Evolutionary conservation across 2,329 filamentous ascomycete species (phyloP).

Genomic region (Onygenales sp.): DNA sequence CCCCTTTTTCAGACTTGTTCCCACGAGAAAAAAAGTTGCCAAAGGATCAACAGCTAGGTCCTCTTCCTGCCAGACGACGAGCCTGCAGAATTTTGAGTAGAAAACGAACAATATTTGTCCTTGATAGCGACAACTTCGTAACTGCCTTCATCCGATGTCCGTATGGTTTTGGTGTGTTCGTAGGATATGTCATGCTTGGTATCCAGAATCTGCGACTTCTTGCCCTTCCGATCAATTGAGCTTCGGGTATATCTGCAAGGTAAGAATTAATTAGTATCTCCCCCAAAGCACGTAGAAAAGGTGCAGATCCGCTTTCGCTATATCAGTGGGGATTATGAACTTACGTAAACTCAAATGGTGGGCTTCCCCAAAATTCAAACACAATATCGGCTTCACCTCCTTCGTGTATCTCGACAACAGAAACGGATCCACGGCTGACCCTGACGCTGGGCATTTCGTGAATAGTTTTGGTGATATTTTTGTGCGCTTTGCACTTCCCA

Average conservation of each 20-base stretch:
- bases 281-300: neutral
- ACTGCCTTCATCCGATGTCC: constrained; percentile 85
- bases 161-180: constrained; percentile 70
- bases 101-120: constrained; percentile 84
- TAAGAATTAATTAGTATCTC: neutral
- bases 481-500: constrained; percentile 67
- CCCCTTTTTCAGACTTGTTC: neutral
- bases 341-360: constrained; percentile 89
- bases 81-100: constrained; percentile 54
- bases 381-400: constrained; percentile 86
- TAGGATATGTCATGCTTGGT: constrained; percentile 80
- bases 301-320: neutral
- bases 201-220: constrained; percentile 73
- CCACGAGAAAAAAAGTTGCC: neutral
- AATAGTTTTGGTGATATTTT: constrained; percentile 71
- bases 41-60: neutral
- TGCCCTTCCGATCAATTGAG: constrained; percentile 70
- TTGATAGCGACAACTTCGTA: constrained; percentile 97
- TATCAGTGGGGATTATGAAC: constrained; percentile 14
- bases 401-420: constrained; percentile 88
- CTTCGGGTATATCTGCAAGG: constrained; percentile 64
- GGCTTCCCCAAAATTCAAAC: constrained; percentile 91
- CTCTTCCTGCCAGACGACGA: constrained; percentile 7
- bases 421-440: constrained; percentile 73
- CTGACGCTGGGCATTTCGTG: constrained; percentile 87